Base-by-base conservation (phyloP, 2,329 filamentous ascomycete genomes). In the Akanthomyces muscarius region DNA sequence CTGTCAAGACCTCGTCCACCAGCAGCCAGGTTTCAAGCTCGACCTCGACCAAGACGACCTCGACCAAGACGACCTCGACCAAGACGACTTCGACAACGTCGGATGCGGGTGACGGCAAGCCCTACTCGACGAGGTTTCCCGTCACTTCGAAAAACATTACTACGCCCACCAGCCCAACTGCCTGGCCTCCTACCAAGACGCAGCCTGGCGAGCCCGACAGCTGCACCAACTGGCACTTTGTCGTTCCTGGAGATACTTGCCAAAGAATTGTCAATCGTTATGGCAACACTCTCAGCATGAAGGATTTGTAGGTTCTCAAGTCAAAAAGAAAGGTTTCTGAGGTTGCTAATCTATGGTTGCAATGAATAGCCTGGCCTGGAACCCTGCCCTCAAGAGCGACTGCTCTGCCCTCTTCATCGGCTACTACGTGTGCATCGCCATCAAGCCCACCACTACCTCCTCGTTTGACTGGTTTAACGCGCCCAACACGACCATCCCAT, bases 131-230 rank as follows among this genome's bases (percentile, higher is more conserved):
- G 16, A 56, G 52, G 1, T 25, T 53, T 14, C 64, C 62, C n/a
- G 52, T 63, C 44, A 66, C 62, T 3, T 54, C 42, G 0, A 63
- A 42, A 41, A 66, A 50, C 45, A 48, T 61, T 36, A 64, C 44
- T 30, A 63, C 58, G 38, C 57, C 55, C 10, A 63, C 45, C 42
- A 63, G 52, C 36, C 61, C 33, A 14, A 63, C 61, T 8, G 55
- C 56, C 3, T 68, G 60, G 61, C 68, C 69, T 8, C 69, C 69
- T 13, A 64, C 52, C 14, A 60, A 64, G 48, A 70, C 66, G 16
- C 66, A 63, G 61, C 57, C 58, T 7, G 68, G 68, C 14, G 63
- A 69, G 65, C 63, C 65, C 11, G 48, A 28, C n/a, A 61, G 63
- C 51, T 68, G 66, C 57, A 62, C 33, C 50, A 61, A 62, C 48